Percentiles rank a stretch among this genome's conserved stretches.
Evolutionary conservation across 768 basidiomycete species (phyloP).

Genomic region (Favolaschia claudopus): DNA sequence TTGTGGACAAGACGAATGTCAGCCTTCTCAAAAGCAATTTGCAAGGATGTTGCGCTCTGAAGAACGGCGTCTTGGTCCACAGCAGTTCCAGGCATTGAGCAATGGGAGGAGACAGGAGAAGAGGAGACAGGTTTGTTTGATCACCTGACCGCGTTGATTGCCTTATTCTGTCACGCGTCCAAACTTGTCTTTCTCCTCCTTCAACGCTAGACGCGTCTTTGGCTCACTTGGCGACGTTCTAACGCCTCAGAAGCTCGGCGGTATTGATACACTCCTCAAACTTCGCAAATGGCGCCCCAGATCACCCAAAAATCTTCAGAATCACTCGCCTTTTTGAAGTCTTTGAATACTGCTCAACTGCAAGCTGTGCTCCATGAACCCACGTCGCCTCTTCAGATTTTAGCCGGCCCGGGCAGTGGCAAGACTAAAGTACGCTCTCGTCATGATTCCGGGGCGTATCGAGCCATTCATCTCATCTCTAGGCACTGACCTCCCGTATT

Average conservation of each 20-base stretch:
- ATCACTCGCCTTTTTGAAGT: conserved; percentile 24
- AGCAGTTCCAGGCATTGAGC: too few species aligned
- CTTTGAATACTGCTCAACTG: conserved; percentile 48
- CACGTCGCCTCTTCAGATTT: conserved; percentile 72
- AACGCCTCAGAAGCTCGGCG: too few species aligned
- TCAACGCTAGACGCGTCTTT: too few species aligned
- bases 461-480: not conserved
- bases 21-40: conserved; percentile 42
- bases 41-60: conserved; percentile 39
- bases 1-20: conserved; percentile 48
- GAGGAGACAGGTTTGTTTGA: not conserved
- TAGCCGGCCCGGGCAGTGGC: conserved; percentile 82
- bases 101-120: not conserved
- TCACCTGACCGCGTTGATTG: conserved; percentile 16
- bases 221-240: too few species aligned
- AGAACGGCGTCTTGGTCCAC: conserved; percentile 28
- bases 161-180: conserved; percentile 7
- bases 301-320: not conserved
- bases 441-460: not conserved
- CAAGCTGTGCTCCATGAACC: conserved; percentile 72
- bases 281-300: too few species aligned
- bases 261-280: not conserved
- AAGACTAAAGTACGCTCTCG: conserved; percentile 62
- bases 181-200: not conserved
- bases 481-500: conserved; percentile 74